phyloP scores from a whole-genome alignment of 305 asterid genomes.

The Monarda citriodora region DNA sequence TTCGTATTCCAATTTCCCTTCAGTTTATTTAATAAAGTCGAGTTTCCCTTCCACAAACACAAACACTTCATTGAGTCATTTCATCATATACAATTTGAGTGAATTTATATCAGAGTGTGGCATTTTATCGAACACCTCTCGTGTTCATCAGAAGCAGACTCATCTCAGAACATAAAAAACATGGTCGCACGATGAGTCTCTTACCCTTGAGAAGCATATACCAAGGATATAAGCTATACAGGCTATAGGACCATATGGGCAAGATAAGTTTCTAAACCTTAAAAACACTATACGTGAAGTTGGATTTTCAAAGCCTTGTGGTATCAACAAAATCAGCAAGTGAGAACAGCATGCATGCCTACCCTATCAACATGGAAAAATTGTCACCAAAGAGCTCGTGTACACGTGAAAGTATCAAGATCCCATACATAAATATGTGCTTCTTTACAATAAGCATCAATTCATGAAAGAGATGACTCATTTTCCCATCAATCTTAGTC shows the following conservation, averaged over 20 bases:
- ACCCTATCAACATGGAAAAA: neutral
- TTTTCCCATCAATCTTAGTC: neutral
- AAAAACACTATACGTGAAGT: neutral
- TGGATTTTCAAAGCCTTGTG: neutral
- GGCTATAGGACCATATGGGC: neutral
- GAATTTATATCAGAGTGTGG: too few species aligned
- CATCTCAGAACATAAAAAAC: neutral
- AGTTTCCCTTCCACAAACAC: too few species aligned
- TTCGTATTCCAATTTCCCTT: too few species aligned
- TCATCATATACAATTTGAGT: too few species aligned
- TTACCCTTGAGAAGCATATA: neutral
- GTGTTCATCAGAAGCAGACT: too few species aligned
- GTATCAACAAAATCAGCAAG: neutral
- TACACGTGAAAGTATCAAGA: neutral
- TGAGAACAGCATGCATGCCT: conserved; percentile 3
- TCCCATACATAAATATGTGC: neutral
- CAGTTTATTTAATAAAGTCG: too few species aligned
- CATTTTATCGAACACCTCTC: too few species aligned
- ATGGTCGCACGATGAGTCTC: conserved; percentile 3
- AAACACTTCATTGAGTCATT: too few species aligned
- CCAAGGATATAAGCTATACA: neutral
- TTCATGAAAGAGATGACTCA: neutral
- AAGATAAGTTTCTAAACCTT: neutral
- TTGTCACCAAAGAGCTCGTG: neutral
- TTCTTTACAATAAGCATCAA: neutral